Base-by-base conservation (phyloP, 2,329 filamentous ascomycete species). In the Pseudocercospora fuligena region DNA sequence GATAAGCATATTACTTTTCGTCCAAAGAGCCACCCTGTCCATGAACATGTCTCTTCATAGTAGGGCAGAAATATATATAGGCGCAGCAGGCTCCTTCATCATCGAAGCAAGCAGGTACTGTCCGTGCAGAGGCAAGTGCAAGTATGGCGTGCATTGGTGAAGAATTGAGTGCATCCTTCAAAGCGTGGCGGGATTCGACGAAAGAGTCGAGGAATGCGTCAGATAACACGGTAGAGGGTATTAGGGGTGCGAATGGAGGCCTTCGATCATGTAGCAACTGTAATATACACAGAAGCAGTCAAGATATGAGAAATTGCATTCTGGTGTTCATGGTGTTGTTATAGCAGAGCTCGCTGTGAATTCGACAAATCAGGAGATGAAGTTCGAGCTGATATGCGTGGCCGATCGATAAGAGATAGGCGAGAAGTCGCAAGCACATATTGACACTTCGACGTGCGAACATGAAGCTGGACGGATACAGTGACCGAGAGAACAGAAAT, bases 371-470 rank as follows among this genome's bases (percentile, higher is more conserved):
- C 16, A 54, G 49, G 49, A 54, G 8, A 25, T 54, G 23, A 54
- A 54, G 49, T 54, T 54, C 49, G 49, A 54, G 49, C 49, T 54
- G 49, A 54, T 54, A 29, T 53, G 49, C 2, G 14, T 54, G 49
- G 49, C 49, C 49, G 23, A 56, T 56, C 27, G 51, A 56, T 56
- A 56, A 56, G 23, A 56, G 25, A 56, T 31, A 56, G 25, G 51
- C 51, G 12, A 56, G 6, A 56, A 7, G 6, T 54, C 2, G 23
- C 3, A 27, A 21, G 7, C 21, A 16, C 21, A 54, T 54, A 11
- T 11, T n/a, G 11, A 54, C 14, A 5, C 5, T n/a, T n/a, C 12
- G 16, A 5, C 14, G 8, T 19, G 16, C 16, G 16, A 43, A 31
- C 51, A 56, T 51, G 5, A 6, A 11, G 3, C 11, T 27, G 47